phyloP scores from a whole-genome alignment of 495 filamentous ascomycete genomes.

The Trichoderma orchidacearum region DNA sequence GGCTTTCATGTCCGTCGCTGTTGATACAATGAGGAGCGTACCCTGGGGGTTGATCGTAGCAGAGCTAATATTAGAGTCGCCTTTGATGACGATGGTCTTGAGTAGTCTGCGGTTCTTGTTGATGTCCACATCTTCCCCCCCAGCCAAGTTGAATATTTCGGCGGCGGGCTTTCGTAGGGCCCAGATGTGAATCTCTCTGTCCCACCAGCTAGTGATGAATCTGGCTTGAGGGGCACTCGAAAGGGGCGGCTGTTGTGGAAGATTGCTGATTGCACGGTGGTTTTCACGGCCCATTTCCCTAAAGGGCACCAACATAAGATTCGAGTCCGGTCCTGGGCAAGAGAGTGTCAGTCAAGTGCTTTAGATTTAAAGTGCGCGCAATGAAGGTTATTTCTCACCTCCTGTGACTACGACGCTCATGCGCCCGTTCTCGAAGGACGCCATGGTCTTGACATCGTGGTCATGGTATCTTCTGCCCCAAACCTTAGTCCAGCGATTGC shows the following conservation, averaged over 20 bases:
- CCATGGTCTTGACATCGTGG: constrained; percentile 93
- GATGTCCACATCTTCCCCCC: constrained; percentile 17
- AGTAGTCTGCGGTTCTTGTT: constrained; percentile 44
- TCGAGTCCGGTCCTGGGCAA: constrained; percentile 46
- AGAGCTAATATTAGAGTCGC: constrained; percentile 78
- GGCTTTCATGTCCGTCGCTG: constrained; percentile 60
- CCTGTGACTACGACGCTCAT: constrained; percentile 85
- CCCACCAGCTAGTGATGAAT: constrained; percentile 86
- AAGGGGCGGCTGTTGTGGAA: constrained; percentile 65
- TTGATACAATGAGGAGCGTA: constrained; percentile 62
- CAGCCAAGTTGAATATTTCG: constrained; percentile 24
- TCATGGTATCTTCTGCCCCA: constrained; percentile 70
- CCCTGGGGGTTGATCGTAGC: constrained; percentile 62
- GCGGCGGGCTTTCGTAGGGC: constrained; percentile 37
- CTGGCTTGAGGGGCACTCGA: constrained; percentile 55
- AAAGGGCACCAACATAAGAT: constrained; percentile 67
- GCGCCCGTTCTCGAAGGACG: constrained; percentile 67
- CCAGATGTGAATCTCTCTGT: constrained; percentile 78
- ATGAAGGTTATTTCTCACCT: constrained; percentile 62
- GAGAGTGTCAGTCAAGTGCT: too few species aligned
- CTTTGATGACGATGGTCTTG: constrained; percentile 59
- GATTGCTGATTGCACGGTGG: constrained; percentile 59
- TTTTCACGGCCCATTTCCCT: constrained; percentile 68
- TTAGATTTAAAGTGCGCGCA: too few species aligned
- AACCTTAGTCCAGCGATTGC: constrained; percentile 66